phyloP scores from a whole-genome alignment of 2,329 filamentous ascomycete species.

The Aspergillus sp. region DNA sequence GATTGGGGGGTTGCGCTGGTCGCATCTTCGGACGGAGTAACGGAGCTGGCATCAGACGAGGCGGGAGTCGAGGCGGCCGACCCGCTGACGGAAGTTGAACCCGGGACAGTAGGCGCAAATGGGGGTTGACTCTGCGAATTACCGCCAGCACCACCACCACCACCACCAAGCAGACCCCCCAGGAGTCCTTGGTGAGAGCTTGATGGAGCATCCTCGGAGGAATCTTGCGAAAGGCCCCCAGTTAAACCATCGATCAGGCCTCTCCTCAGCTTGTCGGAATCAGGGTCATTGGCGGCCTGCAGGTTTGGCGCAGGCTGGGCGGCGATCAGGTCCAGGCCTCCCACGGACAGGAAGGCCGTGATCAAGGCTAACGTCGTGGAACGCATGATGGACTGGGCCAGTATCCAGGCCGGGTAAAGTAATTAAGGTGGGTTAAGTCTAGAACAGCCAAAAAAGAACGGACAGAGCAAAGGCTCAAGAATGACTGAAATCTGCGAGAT shows the following conservation, averaged over 20 bases:
- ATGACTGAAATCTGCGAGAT: slow-evolving; percentile 1
- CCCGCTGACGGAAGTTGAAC: slow-evolving; percentile 2
- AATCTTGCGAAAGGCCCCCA: background rate
- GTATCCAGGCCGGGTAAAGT: background rate
- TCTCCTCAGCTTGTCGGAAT: slow-evolving; percentile 25
- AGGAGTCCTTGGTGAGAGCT: background rate
- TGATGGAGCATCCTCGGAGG: background rate
- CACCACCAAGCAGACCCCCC: background rate
- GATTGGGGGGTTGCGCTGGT: background rate
- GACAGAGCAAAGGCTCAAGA: slow-evolving; percentile 18
- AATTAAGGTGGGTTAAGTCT: background rate
- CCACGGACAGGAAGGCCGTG: slow-evolving; percentile 26
- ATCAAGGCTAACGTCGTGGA: slow-evolving; percentile 21
- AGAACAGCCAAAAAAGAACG: slow-evolving; percentile 3
- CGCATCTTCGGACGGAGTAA: background rate
- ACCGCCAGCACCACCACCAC: background rate
- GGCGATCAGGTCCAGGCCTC: slow-evolving; percentile 25
- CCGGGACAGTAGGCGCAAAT: slow-evolving; percentile 7
- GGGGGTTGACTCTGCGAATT: slow-evolving; percentile 3
- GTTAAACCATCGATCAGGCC: slow-evolving; percentile 6
- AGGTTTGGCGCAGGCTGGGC: slow-evolving; percentile 11
- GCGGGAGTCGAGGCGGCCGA: background rate
- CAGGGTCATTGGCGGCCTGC: too few species aligned
- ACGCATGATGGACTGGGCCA: slow-evolving; percentile 20
- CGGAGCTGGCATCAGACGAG: background rate